A percentile compares a stretch with the other conserved stretches of the same genome.
Evolutionary conservation across 495 filamentous ascomycete genomes (phyloP).

Genomic region (Pyrenopolyporus hunteri): DNA sequence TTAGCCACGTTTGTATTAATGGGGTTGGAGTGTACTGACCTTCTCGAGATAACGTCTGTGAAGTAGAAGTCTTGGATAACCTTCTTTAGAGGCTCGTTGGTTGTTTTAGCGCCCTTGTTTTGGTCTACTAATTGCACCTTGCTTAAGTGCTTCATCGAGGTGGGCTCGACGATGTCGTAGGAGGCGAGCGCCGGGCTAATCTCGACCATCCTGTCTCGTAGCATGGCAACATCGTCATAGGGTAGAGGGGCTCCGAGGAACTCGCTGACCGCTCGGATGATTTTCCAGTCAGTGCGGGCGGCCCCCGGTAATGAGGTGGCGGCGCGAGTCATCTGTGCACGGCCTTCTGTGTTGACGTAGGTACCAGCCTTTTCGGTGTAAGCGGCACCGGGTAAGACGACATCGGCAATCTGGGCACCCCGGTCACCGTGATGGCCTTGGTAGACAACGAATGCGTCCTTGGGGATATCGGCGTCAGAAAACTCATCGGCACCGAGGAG

Average conservation of each 20-base stretch:
- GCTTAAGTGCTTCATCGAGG: slow-evolving; percentile 70
- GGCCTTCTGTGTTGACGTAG: slow-evolving; percentile 96
- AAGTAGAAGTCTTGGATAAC: slow-evolving; percentile 96
- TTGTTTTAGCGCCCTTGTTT: slow-evolving; percentile 82
- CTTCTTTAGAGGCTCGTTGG: slow-evolving; percentile 72
- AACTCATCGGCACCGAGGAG: slow-evolving; percentile 96
- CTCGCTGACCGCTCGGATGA: slow-evolving; percentile 87
- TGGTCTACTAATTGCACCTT: slow-evolving; percentile 94
- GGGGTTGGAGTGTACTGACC: slow-evolving; percentile 57
- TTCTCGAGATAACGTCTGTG: slow-evolving; percentile 93
- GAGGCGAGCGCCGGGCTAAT: slow-evolving; percentile 85
- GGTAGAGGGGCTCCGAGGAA: slow-evolving; percentile 86
- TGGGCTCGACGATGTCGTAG: slow-evolving; percentile 89
- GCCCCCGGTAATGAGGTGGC: slow-evolving; percentile 87
- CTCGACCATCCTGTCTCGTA: slow-evolving; percentile 93
- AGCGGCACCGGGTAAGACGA: slow-evolving; percentile 90
- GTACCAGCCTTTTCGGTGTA: slow-evolving; percentile 98
- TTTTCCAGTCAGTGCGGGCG: slow-evolving; percentile 97
- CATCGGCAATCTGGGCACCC: slow-evolving; percentile 89
- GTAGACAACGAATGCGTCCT: slow-evolving; percentile 94
- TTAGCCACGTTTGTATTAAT: slow-evolving; percentile 33
- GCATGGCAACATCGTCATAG: slow-evolving; percentile 86
- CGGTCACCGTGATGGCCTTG: slow-evolving; percentile 97
- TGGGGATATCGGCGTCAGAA: slow-evolving; percentile 77
- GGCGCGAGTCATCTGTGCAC: slow-evolving; percentile 88